Conservation (phyloP, 2,329 filamentous ascomycete genomes). For the Sporothrix globosa region DNA sequence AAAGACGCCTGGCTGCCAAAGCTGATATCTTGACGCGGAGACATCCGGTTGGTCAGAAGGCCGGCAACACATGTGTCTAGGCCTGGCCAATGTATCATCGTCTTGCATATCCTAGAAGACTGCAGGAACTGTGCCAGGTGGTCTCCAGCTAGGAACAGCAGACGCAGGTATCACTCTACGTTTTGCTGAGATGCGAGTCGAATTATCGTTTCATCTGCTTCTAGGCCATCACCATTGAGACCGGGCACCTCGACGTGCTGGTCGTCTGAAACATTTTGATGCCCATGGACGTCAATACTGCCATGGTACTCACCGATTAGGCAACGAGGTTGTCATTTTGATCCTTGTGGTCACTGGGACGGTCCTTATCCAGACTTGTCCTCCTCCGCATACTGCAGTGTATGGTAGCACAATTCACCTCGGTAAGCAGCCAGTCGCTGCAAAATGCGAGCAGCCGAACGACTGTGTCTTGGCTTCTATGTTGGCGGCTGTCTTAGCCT, state of each 20-base stretch:
- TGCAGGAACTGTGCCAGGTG: too few relatives aligned
- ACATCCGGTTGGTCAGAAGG: conserved; percentile 5
- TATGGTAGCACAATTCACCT: conserved; percentile 19
- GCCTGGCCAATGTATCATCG: background rate
- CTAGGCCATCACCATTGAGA: background rate
- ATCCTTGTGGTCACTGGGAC: background rate
- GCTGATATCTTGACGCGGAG: background rate
- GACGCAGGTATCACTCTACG: background rate
- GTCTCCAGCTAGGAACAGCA: background rate
- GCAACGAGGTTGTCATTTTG: background rate
- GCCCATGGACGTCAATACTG: background rate
- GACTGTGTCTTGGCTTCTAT: background rate
- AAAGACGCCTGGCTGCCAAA: background rate
- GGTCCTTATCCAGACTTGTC: background rate
- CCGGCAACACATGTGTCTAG: conserved; percentile 14
- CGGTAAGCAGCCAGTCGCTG: conserved; percentile 25
- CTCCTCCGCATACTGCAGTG: background rate
- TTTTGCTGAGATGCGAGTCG: background rate
- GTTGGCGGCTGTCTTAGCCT: background rate
- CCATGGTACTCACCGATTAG: background rate
- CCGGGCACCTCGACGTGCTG: background rate
- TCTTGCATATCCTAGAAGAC: background rate
- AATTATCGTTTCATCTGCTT: background rate
- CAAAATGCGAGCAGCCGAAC: background rate
- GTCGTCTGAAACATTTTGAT: background rate